A percentile compares a stretch with the other conserved stretches of the same genome.
phyloP scores from a whole-genome alignment of 305 asterid genomes.

The Caryopteris hybrid region DNA sequence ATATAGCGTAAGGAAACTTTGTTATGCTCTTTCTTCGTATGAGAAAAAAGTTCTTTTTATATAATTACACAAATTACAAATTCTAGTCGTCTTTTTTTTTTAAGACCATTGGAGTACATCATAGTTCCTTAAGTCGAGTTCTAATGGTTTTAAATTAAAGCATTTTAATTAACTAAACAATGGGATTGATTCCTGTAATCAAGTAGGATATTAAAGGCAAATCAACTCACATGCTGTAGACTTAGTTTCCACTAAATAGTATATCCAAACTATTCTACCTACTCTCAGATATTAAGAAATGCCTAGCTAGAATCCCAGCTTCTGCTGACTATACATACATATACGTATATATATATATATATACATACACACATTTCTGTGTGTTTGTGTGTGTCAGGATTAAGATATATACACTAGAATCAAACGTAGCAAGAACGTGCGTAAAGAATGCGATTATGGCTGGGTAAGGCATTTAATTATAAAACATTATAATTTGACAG shows the following conservation, averaged over 20 bases:
- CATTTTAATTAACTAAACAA: not conserved
- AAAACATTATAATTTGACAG: too few species aligned
- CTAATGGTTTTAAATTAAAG: too few species aligned
- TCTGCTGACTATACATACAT: not conserved
- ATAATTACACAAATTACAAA: too few species aligned
- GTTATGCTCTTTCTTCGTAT: too few species aligned
- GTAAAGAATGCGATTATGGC: not conserved
- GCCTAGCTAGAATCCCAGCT: not conserved
- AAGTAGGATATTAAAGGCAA: not conserved
- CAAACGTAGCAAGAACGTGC: slow-evolving; percentile 16
- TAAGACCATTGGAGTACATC: too few species aligned
- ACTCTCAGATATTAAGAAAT: not conserved
- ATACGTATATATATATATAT: not conserved
- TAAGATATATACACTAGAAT: not conserved
- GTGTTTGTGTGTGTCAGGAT: not conserved
- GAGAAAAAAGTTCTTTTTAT: too few species aligned
- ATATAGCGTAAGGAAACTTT: too few species aligned
- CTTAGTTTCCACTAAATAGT: not conserved
- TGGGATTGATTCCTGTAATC: not conserved
- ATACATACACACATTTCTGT: not conserved
- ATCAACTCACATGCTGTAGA: not conserved
- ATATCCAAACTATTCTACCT: not conserved
- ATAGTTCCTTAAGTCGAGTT: too few species aligned
- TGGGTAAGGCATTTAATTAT: too few species aligned
- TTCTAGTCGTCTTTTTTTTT: too few species aligned